Percentiles rank a stretch among this genome's conserved stretches.
Conservation (phyloP, 140 eudicot genomes). For the Bidens hawaiensis region DNA sequence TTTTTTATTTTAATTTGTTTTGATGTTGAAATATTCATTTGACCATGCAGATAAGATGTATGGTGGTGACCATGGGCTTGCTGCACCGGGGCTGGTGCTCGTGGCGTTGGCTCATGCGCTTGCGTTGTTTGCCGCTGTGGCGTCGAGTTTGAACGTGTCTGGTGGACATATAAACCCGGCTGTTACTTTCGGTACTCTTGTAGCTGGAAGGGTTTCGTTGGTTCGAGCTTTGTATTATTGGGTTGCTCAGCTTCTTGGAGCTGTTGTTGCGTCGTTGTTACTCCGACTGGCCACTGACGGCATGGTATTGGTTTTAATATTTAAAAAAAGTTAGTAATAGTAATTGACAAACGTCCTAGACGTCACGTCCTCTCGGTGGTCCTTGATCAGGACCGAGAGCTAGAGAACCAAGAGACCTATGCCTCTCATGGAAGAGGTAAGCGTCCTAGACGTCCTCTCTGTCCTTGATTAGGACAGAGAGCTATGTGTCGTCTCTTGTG, state of each 20-base stretch:
- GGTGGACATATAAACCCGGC: constrained; percentile 96
- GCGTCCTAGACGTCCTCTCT: too few relatives aligned
- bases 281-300: constrained; percentile 70
- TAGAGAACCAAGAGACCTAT: too few relatives aligned
- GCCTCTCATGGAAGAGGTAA: too few relatives aligned
- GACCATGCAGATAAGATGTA: constrained; percentile 56
- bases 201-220: constrained; percentile 73
- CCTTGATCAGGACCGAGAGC: too few relatives aligned
- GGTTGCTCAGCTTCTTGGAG: constrained; percentile 86
- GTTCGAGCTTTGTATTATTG: constrained; percentile 78
- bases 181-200: constrained; percentile 80
- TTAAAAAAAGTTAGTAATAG: too few relatives aligned
- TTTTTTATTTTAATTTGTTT: background rate
- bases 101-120: constrained; percentile 78
- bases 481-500: too few relatives aligned
- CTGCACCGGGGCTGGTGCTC: constrained; percentile 47
- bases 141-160: constrained; percentile 75
- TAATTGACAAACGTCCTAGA: too few relatives aligned
- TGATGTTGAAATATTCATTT: background rate
- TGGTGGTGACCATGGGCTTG: constrained; percentile 27
- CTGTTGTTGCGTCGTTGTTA: constrained; percentile 61
- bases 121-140: constrained; percentile 72
- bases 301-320: constrained; percentile 37
- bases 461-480: too few relatives aligned
- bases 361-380: too few relatives aligned